Base-by-base conservation (phyloP, 1,284 basidiomycete species). In the Bondarzewia mesenterica region DNA sequence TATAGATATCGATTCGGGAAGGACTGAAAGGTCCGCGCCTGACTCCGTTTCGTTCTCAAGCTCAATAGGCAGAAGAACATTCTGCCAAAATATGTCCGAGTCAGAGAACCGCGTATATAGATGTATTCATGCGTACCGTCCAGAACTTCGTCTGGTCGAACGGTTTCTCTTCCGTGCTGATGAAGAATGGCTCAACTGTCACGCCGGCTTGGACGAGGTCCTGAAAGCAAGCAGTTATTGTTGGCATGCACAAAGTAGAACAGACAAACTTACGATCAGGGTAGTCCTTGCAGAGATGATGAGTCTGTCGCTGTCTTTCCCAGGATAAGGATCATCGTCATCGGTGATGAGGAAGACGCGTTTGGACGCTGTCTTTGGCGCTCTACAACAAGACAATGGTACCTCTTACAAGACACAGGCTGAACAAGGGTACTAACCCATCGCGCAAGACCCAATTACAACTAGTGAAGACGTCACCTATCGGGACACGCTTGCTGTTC, bases 311-410 rank as follows among this genome's bases (percentile, higher is more conserved):
- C 66, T 78, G 16, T 69, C 62, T 15, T 63, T 57, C 2, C 72
- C 73, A 5, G 71, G 59, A 46, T 72, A 66, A 1, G 84, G 84
- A 47, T 82, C 66, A 60, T 97, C 95, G 54, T 93, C 82, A 61
- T 98, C 87, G 0, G 95, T 98, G 43, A 99, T 87, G 44, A 93
- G 73, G 61, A 98, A 97, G 1, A 98, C 78, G 7, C 94, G 83
- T 61, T 95, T 94, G 27, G 85, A 83, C 1, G 92, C 91, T 0
- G 84, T 86, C 58, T 90, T 93, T 4, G 82, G 89, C 47, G 78
- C 90, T 14, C 91, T 93, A 54, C 32, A 50, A 45, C 39, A 32
- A 6, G 38, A 49, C 53, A 41, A 44, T 41, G 21, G 38, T 37
- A n/a, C 47, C 42, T 32, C n/a, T 14, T 4, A 8, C 7, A 26